Percentiles rank a stretch among this genome's conserved stretches.
Evolutionary conservation across 495 filamentous ascomycete genomes (phyloP).

Genomic region (Lindgomyces ingoldianus): DNA sequence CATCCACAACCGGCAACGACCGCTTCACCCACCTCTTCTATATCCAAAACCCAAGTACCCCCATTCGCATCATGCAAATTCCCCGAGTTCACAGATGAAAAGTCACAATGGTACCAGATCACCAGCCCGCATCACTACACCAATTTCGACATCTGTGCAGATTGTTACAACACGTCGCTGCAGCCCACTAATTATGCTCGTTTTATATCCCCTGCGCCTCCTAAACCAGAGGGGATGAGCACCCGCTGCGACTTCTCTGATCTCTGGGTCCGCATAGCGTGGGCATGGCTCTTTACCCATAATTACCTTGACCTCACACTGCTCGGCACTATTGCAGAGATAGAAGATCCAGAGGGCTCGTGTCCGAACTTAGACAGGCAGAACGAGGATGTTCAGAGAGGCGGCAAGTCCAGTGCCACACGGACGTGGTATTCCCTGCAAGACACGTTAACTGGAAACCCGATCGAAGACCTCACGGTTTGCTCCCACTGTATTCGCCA

Average conservation of each 20-base stretch:
- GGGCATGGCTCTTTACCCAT: background rate
- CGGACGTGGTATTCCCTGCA: background rate
- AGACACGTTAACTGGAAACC: background rate
- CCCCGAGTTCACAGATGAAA: background rate
- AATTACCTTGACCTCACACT: background rate
- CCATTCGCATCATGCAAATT: background rate
- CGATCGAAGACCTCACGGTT: slow-evolving; percentile 2
- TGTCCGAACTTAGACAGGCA: slow-evolving; percentile 2
- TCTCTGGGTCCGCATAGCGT: slow-evolving; percentile 7
- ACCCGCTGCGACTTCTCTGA: slow-evolving; percentile 6
- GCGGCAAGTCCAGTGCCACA: background rate
- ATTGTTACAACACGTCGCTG: slow-evolving; percentile 7
- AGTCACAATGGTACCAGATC: slow-evolving; percentile 6
- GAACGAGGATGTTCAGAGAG: background rate
- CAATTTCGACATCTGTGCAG: slow-evolving; percentile 10
- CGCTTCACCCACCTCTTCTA: background rate
- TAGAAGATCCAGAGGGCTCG: background rate
- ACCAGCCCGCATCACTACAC: background rate
- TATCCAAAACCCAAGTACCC: background rate
- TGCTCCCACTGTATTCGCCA: slow-evolving; percentile 9
- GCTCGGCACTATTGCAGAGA: background rate
- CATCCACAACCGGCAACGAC: background rate
- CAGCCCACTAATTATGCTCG: background rate
- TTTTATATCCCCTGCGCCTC: background rate
- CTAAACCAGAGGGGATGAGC: background rate